Percentiles rank a stretch among this genome's conserved stretches.
phyloP scores from a whole-genome alignment of 176 grass and related monocot species.

The Bonia amplexicaulis region DNA sequence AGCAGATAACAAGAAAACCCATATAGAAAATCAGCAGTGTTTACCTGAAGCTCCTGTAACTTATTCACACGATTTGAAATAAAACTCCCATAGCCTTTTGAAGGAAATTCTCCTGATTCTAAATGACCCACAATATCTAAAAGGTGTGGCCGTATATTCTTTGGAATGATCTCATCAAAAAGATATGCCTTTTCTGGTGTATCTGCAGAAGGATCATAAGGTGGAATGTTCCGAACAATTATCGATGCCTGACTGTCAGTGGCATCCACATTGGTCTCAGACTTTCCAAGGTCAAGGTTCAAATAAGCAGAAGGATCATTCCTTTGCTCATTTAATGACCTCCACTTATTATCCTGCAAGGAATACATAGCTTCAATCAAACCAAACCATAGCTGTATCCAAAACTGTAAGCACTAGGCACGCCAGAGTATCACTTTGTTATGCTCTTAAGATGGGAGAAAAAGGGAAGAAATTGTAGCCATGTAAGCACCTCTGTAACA shows the following conservation, averaged over 20 bases:
- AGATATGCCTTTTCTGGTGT: constrained; percentile 61
- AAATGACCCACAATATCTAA: constrained; percentile 56
- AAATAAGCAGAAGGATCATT: constrained; percentile 51
- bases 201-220: constrained; percentile 68
- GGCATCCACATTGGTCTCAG: constrained; percentile 12
- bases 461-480: not conserved
- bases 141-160: constrained; percentile 51
- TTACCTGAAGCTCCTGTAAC: constrained; percentile 58
- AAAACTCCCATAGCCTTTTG: constrained; percentile 72
- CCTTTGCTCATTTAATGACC: constrained; percentile 50
- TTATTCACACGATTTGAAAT: constrained; percentile 73
- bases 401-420: not conserved
- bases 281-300: constrained; percentile 36
- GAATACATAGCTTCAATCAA: not conserved
- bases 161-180: constrained; percentile 82
- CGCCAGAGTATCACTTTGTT: not conserved
- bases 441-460: constrained; percentile 3
- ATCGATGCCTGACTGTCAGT: constrained; percentile 22
- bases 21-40: constrained; percentile 1
- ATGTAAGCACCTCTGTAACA: not conserved
- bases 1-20: constrained; percentile 15
- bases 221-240: constrained; percentile 71
- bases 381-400: constrained; percentile 2
- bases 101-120: constrained; percentile 43
- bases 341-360: constrained; percentile 75